Evolutionary conservation across 2,329 filamentous ascomycete species (phyloP), one percentile per base, ranked within the genome.

Genomic region (Stemphylium vesicarium): DNA sequence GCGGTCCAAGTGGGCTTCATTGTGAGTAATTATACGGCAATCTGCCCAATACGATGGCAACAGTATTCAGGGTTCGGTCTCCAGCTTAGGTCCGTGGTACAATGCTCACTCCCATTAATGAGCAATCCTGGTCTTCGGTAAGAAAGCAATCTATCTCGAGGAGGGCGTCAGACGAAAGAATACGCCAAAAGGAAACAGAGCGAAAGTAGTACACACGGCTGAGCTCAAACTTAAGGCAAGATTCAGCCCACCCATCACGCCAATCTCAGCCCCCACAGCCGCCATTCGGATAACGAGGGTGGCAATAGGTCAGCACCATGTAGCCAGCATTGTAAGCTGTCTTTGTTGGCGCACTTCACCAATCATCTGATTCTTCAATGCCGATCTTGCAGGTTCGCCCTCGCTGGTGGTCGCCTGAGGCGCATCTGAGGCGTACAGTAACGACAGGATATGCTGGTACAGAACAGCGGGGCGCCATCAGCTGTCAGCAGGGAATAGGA

Each of bases 1-100:
- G 47, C 41, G 9, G 52, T 39, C 50, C 49, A 60, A 13, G 47
- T 54, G 29, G 35, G 53, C 29, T 40, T 55, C 57, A 65, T 65
- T 7, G 29, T 47, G 18, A 26, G 16, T 12, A 24, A 18, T 38
- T 7, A 37, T 43, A 37, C 7, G 33, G 18, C 12, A 20, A 5
- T 13, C 13, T 18, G 33, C 18, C n/a, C 10, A n/a, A 36, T 37
- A 49, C 38, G 37, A 33, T 24, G 37, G 24, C 35, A 24, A 42
- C 32, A 16, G 33, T 31, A 29, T 20, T 10, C 18, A 12, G 36
- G 33, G 9, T 16, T 12, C 26, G 4, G 31, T 18, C 16, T 48
- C 32, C 15, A 20, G 39, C 33, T n/a, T 26, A 39, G 41, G 39
- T 18, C 18, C 24, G 26, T 16, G 20, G 12, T 35, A 11, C 18